Conservation (phyloP, 441 rosid species). For the Flueggea neowawraea region DNA sequence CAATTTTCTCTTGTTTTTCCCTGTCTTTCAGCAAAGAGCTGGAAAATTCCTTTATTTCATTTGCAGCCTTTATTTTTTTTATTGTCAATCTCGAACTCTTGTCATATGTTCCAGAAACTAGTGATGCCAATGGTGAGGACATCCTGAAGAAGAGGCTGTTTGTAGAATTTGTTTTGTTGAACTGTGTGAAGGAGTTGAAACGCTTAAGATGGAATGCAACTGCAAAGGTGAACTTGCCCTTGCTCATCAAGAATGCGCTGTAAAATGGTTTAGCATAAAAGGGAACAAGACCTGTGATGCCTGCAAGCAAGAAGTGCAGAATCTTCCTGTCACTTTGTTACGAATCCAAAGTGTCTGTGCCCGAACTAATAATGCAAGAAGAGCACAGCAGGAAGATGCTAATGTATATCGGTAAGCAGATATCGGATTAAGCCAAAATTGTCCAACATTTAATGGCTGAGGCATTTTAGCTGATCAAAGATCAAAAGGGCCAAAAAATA, state of each 20-base stretch:
- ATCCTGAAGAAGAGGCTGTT: constrained; percentile 98
- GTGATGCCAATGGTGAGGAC: constrained; percentile 73
- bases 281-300: constrained; percentile 97
- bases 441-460: no score
- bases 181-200: constrained; percentile 91
- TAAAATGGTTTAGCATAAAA: constrained; percentile 97
- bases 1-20: no score
- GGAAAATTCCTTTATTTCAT: background rate
- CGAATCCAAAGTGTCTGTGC: constrained; percentile 58
- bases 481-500: no score
- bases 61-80: no score
- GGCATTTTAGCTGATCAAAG: no score
- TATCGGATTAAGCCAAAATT: constrained; percentile 5
- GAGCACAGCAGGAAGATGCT: constrained; percentile 36
- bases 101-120: constrained; percentile 46
- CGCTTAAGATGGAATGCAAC: constrained; percentile 97
- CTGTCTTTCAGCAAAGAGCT: background rate
- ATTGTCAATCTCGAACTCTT: background rate
- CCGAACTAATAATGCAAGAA: constrained; percentile 32
- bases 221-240: constrained; percentile 99
- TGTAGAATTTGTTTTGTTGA: constrained; percentile 94
- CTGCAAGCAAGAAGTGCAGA: constrained; percentile 87
- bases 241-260: constrained; percentile 95
- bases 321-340: constrained; percentile 90
- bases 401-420: constrained; percentile 55